Percentiles rank a stretch among this genome's conserved stretches.
phyloP scores from a whole-genome alignment of 2,329 filamentous ascomycete genomes.

The Trichoderma breve region DNA sequence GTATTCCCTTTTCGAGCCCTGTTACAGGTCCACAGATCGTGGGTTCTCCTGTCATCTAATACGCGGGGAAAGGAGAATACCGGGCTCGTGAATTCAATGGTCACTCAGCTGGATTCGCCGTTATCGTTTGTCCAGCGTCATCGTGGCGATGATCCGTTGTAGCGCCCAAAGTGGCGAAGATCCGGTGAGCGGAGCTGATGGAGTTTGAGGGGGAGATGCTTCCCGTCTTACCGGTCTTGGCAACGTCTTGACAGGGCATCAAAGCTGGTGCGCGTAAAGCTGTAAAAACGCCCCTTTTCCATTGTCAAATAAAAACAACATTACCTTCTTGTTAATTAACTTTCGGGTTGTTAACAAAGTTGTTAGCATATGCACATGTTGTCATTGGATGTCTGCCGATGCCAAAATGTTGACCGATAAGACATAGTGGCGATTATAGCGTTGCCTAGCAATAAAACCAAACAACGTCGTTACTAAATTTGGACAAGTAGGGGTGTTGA shows the following conservation, averaged over 20 bases:
- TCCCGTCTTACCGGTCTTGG: neutral
- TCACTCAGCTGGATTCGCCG: neutral
- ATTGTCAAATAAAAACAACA: neutral
- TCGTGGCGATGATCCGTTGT: constrained; percentile 4
- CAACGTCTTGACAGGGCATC: neutral
- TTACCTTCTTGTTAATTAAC: neutral
- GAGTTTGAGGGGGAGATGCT: neutral
- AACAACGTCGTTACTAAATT: neutral
- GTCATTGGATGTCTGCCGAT: neutral
- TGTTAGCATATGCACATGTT: neutral
- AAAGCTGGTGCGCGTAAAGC: neutral
- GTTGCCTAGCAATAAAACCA: neutral
- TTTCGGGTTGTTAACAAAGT: neutral
- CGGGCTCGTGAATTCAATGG: neutral
- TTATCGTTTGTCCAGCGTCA: neutral
- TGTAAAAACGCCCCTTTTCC: neutral
- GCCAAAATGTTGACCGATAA: neutral
- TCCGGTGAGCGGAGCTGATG: neutral
- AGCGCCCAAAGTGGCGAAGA: neutral
- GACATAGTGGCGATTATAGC: neutral
- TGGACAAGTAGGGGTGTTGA: neutral
- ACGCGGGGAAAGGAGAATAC: neutral
- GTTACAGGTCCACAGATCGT: neutral
- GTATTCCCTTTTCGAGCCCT: neutral
- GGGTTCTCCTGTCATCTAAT: neutral